phyloP scores from a whole-genome alignment of 768 basidiomycete genomes.

The Calocera viscosa region DNA sequence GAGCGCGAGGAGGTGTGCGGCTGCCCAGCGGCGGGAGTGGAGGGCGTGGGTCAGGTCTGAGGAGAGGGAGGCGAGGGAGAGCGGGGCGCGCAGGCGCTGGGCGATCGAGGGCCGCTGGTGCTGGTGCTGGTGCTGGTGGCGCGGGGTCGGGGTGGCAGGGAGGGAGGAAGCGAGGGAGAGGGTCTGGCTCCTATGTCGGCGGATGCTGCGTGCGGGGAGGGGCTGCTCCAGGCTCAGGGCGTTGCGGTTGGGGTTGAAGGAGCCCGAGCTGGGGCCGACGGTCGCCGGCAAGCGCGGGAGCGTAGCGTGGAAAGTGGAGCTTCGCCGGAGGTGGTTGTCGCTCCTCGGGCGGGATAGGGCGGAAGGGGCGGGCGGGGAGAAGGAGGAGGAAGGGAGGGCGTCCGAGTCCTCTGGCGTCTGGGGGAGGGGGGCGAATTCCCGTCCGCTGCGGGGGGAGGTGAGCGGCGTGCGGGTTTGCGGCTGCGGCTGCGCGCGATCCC shows the following conservation, averaged over 20 bases:
- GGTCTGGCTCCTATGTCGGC: not conserved
- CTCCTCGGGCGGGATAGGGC: not conserved
- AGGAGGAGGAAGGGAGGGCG: not conserved
- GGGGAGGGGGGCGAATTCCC: not conserved
- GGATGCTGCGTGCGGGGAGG: not conserved
- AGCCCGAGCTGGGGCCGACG: not conserved
- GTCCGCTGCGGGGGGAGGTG: not conserved
- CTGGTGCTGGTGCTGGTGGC: not conserved
- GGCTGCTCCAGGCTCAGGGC: not conserved
- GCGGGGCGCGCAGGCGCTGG: conserved; percentile 25
- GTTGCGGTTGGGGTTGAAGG: not conserved
- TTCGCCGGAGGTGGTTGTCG: not conserved
- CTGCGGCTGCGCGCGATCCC: not conserved
- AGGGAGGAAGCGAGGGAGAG: not conserved
- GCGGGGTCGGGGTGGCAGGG: not conserved
- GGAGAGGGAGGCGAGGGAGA: conserved; percentile 52
- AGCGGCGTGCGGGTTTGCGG: not conserved
- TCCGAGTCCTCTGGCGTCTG: not conserved
- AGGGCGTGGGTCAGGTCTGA: conserved; percentile 53
- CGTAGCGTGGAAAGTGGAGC: not conserved
- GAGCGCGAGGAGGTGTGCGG: conserved; percentile 65
- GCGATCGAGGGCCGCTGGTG: not conserved
- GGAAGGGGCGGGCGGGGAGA: not conserved
- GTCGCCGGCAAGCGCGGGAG: not conserved
- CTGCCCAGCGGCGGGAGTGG: conserved; percentile 61